phyloP scores from a whole-genome alignment of 768 basidiomycete species.

The Myochromella boudieri region DNA sequence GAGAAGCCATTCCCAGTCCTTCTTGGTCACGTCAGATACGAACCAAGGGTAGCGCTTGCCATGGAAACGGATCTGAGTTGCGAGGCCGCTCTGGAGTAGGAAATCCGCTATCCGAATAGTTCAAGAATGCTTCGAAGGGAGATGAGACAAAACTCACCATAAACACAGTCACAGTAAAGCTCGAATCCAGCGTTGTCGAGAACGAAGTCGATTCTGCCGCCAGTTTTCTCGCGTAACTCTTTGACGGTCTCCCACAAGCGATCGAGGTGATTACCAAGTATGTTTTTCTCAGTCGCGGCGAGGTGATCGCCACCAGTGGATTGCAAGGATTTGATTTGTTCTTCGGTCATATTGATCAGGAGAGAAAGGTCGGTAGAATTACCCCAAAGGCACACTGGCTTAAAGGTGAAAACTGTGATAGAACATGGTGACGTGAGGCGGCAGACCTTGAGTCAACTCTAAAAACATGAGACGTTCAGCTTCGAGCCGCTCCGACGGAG shows the following conservation, averaged over 20 bases:
- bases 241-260: slow-evolving; percentile 76
- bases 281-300: slow-evolving; percentile 95
- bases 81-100: slow-evolving; percentile 86
- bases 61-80: slow-evolving; percentile 86
- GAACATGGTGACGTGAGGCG: slow-evolving; percentile 1
- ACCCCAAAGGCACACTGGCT: slow-evolving; percentile 89
- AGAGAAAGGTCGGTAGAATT: slow-evolving; percentile 95
- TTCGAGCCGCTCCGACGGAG: slow-evolving; percentile 58
- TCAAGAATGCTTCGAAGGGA: not conserved
- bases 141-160: slow-evolving; percentile 57
- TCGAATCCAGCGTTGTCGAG: slow-evolving; percentile 91
- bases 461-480: slow-evolving; percentile 84
- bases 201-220: slow-evolving; percentile 77
- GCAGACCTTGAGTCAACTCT: slow-evolving; percentile 85
- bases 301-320: slow-evolving; percentile 95
- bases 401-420: slow-evolving; percentile 6
- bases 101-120: slow-evolving; percentile 69
- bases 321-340: slow-evolving; percentile 95
- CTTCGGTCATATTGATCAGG: slow-evolving; percentile 96
- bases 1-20: slow-evolving; percentile 92
- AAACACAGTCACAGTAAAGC: slow-evolving; percentile 84
- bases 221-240: slow-evolving; percentile 65
- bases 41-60: slow-evolving; percentile 97
- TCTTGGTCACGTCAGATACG: slow-evolving; percentile 87
- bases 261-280: slow-evolving; percentile 80